A percentile compares a stretch with the other conserved stretches of the same genome.
Evolutionary conservation across 805 yeast genomes (phyloP).

Genomic region (Kuraishia piskuri): DNA sequence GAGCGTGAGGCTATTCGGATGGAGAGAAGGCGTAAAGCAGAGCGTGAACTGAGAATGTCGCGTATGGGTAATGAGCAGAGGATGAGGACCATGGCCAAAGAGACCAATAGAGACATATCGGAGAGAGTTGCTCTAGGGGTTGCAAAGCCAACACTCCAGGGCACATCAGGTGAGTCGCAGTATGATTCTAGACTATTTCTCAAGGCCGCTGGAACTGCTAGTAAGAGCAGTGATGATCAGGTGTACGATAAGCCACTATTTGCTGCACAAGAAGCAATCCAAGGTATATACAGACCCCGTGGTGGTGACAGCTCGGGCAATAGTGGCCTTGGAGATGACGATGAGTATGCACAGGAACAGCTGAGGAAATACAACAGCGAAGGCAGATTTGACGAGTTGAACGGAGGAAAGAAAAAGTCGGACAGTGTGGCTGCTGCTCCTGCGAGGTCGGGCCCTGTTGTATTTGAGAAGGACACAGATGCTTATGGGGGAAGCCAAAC

Average conservation of each 20-base stretch:
- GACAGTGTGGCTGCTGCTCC: slow-evolving; percentile 3
- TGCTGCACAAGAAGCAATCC: slow-evolving; percentile 39
- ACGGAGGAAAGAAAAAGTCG: slow-evolving; percentile 9
- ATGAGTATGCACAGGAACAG: slow-evolving; percentile 10
- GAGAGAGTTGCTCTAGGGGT: slow-evolving; percentile 44
- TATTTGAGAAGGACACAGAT: slow-evolving; percentile 16
- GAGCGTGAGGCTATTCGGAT: slow-evolving; percentile 30
- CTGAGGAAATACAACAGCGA: slow-evolving; percentile 6
- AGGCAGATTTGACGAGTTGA: slow-evolving; percentile 6
- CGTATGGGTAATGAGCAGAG: slow-evolving; percentile 36
- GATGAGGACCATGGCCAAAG: slow-evolving; percentile 31
- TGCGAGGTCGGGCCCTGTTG: slow-evolving; percentile 14
- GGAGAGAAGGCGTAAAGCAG: slow-evolving; percentile 38
- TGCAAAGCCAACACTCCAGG: slow-evolving; percentile 3
- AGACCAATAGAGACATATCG: slow-evolving; percentile 44
- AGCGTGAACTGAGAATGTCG: slow-evolving; percentile 33
- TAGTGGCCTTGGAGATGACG: slow-evolving; percentile 7
- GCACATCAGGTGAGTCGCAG: slow-evolving; percentile 27
- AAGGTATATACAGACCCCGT: slow-evolving; percentile 39
- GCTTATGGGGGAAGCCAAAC: neutral
- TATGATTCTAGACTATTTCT: slow-evolving; percentile 55
- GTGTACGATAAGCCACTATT: slow-evolving; percentile 55
- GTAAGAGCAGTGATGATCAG: slow-evolving; percentile 33
- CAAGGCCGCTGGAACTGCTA: slow-evolving; percentile 30
- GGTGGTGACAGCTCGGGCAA: slow-evolving; percentile 11